Evolutionary conservation across 2,329 filamentous ascomycete genomes (phyloP).

Genomic region (Aspergillus ruber): DNA sequence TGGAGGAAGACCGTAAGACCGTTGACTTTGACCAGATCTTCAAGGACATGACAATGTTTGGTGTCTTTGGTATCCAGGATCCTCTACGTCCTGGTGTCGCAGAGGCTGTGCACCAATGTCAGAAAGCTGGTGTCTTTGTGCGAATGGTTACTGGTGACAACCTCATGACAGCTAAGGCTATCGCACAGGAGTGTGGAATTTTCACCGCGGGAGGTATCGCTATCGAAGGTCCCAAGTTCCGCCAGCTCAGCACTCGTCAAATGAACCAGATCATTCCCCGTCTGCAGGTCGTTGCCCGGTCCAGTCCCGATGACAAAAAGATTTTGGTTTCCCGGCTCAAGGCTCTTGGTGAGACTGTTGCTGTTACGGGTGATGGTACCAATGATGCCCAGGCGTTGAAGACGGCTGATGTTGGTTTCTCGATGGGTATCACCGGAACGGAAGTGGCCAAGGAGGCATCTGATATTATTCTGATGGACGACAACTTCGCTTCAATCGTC

Average conservation of each 20-base stretch:
- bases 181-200: constrained; percentile 73
- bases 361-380: constrained; percentile 76
- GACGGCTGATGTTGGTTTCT: constrained; percentile 75
- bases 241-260: constrained; percentile 60
- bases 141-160: constrained; percentile 86
- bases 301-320: constrained; percentile 70
- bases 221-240: constrained; percentile 73
- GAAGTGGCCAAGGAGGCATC: constrained; percentile 82
- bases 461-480: constrained; percentile 79
- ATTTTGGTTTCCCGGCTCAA: constrained; percentile 66
- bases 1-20: constrained; percentile 54
- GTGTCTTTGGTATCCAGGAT: constrained; percentile 74
- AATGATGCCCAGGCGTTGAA: constrained; percentile 78
- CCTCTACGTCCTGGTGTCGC: constrained; percentile 69
- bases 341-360: constrained; percentile 68
- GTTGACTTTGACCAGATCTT: constrained; percentile 63
- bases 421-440: constrained; percentile 77
- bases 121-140: constrained; percentile 69
- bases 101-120: constrained; percentile 65
- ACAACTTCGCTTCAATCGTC: constrained; percentile 81
- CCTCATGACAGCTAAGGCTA: constrained; percentile 69
- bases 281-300: constrained; percentile 65
- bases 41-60: constrained; percentile 60
- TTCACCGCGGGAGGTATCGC: constrained; percentile 61
- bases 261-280: constrained; percentile 62